Evolutionary conservation across 768 basidiomycete species (phyloP).

Genomic region (Boletus subparvulus): DNA sequence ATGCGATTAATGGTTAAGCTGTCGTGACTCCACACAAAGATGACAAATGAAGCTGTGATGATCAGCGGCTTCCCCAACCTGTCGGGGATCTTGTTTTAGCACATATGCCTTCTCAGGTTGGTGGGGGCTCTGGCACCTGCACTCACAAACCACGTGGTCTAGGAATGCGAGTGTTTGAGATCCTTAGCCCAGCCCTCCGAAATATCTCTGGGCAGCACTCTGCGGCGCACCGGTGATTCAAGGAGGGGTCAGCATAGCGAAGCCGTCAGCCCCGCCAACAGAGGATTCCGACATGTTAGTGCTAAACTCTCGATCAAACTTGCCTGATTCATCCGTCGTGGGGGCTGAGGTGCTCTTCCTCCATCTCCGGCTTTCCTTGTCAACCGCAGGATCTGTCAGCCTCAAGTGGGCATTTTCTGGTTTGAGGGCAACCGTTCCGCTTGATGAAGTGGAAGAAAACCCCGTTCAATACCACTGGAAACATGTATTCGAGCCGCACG

Average conservation of each 20-base stretch:
- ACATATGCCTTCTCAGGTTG: too few relatives aligned
- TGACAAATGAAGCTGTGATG: too few relatives aligned
- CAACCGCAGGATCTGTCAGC: neutral
- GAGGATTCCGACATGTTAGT: constrained; percentile 23
- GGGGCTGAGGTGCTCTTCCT: constrained; percentile 13
- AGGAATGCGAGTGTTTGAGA: too few relatives aligned
- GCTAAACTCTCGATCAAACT: constrained; percentile 18
- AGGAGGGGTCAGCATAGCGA: constrained; percentile 10
- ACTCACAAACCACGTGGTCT: too few relatives aligned
- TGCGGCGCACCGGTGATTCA: constrained; percentile 10
- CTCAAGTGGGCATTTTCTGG: constrained; percentile 20
- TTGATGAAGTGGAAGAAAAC: neutral
- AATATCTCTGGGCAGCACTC: constrained; percentile 1
- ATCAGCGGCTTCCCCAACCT: too few relatives aligned
- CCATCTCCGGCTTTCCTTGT: constrained; percentile 18
- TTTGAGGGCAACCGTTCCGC: neutral
- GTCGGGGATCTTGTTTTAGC: too few relatives aligned
- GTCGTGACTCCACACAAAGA: too few relatives aligned
- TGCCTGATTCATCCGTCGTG: neutral
- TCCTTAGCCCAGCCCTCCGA: too few relatives aligned
- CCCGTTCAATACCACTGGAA: constrained; percentile 15
- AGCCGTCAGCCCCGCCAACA: constrained; percentile 8
- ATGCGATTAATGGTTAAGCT: too few relatives aligned
- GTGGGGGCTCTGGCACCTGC: too few relatives aligned
- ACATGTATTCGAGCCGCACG: constrained; percentile 18